Conservation (phyloP, 805 yeast genomes). For the Lipomyces sp. region DNA sequence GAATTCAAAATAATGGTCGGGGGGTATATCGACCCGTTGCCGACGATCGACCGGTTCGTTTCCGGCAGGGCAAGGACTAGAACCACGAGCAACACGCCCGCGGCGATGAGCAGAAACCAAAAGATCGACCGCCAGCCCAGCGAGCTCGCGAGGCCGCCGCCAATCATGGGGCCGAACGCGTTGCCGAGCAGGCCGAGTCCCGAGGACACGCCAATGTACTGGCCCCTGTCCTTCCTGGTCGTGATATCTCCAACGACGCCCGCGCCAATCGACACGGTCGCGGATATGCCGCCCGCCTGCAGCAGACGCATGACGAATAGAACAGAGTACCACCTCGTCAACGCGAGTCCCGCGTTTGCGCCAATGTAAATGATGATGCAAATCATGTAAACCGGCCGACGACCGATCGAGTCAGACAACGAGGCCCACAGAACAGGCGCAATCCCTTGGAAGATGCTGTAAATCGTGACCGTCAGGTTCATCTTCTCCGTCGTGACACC, state of each 20-base stretch:
- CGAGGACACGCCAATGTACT: conserved; percentile 58
- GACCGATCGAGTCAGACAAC: conserved; percentile 66
- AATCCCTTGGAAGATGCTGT: conserved; percentile 36
- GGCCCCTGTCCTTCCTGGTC: conserved; percentile 64
- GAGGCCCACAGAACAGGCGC: conserved; percentile 47
- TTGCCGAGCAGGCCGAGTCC: conserved; percentile 69
- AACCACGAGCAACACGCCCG: conserved; percentile 44
- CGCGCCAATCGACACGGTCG: conserved; percentile 64
- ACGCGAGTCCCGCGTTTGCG: conserved; percentile 66
- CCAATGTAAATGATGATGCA: conserved; percentile 57
- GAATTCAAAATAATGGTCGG: background rate
- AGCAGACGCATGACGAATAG: conserved; percentile 63
- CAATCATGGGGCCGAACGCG: conserved; percentile 74
- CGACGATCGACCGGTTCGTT: conserved; percentile 67
- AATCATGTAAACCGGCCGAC: conserved; percentile 61
- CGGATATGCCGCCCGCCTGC: conserved; percentile 73
- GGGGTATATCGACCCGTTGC: conserved; percentile 58
- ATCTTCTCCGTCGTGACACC: conserved; percentile 52
- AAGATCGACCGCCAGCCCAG: conserved; percentile 73
- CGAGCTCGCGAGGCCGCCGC: conserved; percentile 48
- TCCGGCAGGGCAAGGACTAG: conserved; percentile 58
- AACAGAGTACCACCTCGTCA: conserved; percentile 54
- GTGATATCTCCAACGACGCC: conserved; percentile 76
- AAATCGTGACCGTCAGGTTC: conserved; percentile 71
- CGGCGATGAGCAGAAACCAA: conserved; percentile 68